Evolutionary conservation across 768 basidiomycete species (phyloP).

Genomic region (Kwoniella dendrophila): DNA sequence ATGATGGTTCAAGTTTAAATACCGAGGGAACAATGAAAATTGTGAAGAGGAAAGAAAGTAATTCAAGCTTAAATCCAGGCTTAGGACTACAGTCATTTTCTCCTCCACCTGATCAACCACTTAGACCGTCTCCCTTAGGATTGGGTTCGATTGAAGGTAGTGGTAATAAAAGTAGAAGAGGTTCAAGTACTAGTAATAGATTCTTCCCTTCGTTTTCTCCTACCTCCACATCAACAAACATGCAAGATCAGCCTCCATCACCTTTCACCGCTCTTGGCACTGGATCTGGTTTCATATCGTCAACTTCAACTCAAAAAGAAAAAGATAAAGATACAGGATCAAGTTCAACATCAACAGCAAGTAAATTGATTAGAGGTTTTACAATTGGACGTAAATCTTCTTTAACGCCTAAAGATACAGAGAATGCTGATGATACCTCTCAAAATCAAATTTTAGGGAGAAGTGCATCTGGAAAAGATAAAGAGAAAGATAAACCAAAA

Average conservation of each 20-base stretch:
- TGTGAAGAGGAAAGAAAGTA: slow-evolving; percentile 3
- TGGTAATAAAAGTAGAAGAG: slow-evolving; percentile 7
- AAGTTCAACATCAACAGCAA: background rate
- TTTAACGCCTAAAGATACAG: background rate
- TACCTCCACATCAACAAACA: no score
- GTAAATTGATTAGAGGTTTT: slow-evolving; percentile 22
- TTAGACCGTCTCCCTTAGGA: background rate
- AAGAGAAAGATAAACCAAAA: background rate
- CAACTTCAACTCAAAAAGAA: background rate
- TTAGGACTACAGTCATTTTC: no score
- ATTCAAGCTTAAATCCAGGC: no score
- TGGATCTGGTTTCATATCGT: background rate
- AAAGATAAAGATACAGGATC: background rate
- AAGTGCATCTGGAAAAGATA: background rate
- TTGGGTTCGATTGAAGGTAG: background rate
- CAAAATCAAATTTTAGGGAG: background rate
- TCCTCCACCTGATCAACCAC: background rate
- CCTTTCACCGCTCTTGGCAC: slow-evolving; percentile 17
- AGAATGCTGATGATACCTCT: background rate
- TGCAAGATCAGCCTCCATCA: background rate
- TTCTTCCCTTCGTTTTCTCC: no score
- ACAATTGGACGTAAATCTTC: slow-evolving; percentile 12
- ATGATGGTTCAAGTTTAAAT: background rate
- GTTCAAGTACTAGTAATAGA: background rate
- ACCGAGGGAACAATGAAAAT: background rate